Percentiles rank a stretch among this genome's conserved stretches.
Evolutionary conservation across 306 rosid species (phyloP).

Genomic region (Fragaria ananassa): DNA sequence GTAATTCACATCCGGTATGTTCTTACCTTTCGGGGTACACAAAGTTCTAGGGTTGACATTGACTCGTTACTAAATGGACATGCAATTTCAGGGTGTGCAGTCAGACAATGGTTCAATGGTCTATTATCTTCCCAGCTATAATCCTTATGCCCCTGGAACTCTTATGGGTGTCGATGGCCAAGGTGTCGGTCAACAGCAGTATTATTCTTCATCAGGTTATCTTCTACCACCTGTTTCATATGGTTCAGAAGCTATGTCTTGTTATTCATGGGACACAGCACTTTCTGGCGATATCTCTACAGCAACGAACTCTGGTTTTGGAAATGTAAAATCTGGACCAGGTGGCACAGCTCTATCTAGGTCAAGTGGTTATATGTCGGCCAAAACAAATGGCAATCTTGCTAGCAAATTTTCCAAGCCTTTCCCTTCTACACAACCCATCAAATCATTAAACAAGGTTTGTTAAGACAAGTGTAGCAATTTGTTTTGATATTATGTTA

Average conservation of each 20-base stretch:
- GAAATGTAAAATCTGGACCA: slow-evolving; percentile 26
- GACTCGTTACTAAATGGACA: background rate
- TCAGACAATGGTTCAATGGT: slow-evolving; percentile 33
- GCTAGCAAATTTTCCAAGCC: slow-evolving; percentile 35
- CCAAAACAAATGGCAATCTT: slow-evolving; percentile 30
- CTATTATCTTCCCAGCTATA: slow-evolving; percentile 30
- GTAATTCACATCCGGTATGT: slow-evolving; percentile 37
- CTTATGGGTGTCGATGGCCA: slow-evolving; percentile 36
- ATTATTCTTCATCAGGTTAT: slow-evolving; percentile 42
- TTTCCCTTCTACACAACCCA: slow-evolving; percentile 25
- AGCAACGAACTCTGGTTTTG: slow-evolving; percentile 31
- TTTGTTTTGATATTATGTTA: background rate
- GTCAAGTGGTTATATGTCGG: slow-evolving; percentile 30
- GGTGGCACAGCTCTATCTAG: slow-evolving; percentile 34
- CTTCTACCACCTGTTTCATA: slow-evolving; percentile 45
- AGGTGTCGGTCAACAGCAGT: slow-evolving; percentile 44
- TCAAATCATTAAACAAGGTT: slow-evolving; percentile 48
- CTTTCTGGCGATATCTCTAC: slow-evolving; percentile 32
- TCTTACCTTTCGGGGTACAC: background rate
- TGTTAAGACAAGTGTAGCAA: background rate
- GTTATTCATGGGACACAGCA: slow-evolving; percentile 38
- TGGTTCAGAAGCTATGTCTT: slow-evolving; percentile 50
- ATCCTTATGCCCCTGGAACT: slow-evolving; percentile 34
- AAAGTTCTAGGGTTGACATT: background rate
- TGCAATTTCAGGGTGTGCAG: slow-evolving; percentile 35